Base-by-base conservation (phyloP, 441 rosid genomes). In the Melastoma candidum region DNA sequence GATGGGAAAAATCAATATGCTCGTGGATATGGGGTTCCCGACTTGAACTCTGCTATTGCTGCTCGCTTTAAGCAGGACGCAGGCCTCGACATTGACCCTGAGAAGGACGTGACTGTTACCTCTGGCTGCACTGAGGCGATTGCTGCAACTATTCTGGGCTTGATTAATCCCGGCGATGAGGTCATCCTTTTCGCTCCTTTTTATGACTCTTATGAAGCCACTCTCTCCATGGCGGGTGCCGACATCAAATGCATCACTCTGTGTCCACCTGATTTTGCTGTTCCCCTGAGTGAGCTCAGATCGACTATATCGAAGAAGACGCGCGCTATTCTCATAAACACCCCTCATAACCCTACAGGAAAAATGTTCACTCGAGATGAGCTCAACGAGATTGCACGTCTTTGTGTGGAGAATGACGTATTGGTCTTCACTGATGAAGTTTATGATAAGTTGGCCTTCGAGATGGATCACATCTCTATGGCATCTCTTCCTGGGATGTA, bases 61-160 rank as follows among this genome's bases (percentile, higher is more conserved):
- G 68, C 71, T 0, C 74, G 90, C 63, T 90, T 87, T 60, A 77
- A 56, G 64, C 66, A 67, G 74, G 98, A 90, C 66, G 68, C 82
- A 0, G 95, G 85, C 60, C 85, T 90, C 2, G 71, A 71, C 53
- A 77, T 83, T 63, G 96, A 87, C 56, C 90, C 95, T 6, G 96
- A 85, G 65, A 90, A 74, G 62, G 98, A 90, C 70, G 59, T 87
- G 41, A 87, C 95, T 2, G 87, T 90, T 55, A 90, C 98, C 0
- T 85, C 85, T 49, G 98, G 98, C 13, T 90, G 98, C 70, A 87
- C 94, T 0, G 94, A 90, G 79, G 98, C 98, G 43, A 83, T 90
- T 46, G 93, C 95, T 61, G 93, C 96, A 36, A 66, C 94, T 43
- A 68, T 85, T 46, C 64, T 90, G 49, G 98, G 98, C 44, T 61